These are phyloP conservation scores for Leishmania major DNA, from an alignment of 208 protist genomes.

Conservation along the genomic window DNA sequence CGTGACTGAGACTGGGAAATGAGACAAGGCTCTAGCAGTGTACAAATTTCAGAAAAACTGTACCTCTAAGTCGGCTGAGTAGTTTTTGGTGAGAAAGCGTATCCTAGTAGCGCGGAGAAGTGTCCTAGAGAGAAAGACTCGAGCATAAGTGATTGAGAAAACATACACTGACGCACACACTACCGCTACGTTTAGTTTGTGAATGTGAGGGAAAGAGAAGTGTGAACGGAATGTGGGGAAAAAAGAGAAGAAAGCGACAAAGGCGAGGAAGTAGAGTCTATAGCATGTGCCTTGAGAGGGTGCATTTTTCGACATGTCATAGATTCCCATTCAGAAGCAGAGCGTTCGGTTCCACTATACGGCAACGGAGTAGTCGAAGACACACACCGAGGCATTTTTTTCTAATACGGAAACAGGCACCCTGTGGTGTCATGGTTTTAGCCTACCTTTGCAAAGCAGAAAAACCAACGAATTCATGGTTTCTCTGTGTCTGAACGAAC, in stretches of 20 bases:
- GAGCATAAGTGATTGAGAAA: not conserved
- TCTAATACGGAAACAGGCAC: not conserved
- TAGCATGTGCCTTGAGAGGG: not conserved
- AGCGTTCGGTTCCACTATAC: not conserved
- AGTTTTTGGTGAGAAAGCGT: not conserved
- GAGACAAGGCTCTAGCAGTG: not conserved
- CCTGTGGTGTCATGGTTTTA: not conserved
- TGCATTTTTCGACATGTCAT: not conserved
- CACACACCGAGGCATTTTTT: not conserved
- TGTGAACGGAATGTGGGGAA: not conserved
- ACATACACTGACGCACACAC: not conserved
- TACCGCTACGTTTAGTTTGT: not conserved
- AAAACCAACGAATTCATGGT: not conserved
- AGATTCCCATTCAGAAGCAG: not conserved
- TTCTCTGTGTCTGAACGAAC: not conserved
- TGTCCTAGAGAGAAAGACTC: not conserved
- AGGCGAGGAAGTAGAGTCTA: not conserved
- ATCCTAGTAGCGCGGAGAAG: not conserved
- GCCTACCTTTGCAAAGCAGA: not conserved
- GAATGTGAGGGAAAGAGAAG: too few species aligned
- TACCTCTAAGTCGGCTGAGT: not conserved
- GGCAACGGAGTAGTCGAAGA: not conserved
- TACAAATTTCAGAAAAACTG: not conserved
- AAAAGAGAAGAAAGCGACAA: not conserved
- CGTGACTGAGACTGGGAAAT: not conserved